Conservation (phyloP, 495 filamentous ascomycete species). For the Saxophila tyrrhenica region DNA sequence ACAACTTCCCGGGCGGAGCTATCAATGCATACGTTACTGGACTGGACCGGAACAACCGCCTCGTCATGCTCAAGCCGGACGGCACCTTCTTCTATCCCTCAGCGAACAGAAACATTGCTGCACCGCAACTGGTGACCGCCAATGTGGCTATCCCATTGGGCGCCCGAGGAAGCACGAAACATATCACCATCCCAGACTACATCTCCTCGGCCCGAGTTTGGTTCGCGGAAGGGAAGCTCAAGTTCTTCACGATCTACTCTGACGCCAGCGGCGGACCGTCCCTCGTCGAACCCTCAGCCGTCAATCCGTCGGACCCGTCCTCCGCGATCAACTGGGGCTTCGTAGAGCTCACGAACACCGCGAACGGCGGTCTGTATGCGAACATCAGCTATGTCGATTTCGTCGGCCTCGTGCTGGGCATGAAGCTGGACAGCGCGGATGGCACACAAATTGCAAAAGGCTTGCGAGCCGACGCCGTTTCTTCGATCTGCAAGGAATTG, state of each 20-base stretch:
- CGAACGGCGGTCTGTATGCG: constrained; percentile 30
- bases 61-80: constrained; percentile 30
- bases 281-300: constrained; percentile 34
- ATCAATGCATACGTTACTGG: constrained; percentile 35
- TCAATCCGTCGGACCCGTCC: constrained; percentile 35
- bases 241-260: constrained; percentile 31
- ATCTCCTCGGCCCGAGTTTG: constrained; percentile 34
- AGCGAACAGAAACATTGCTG: constrained; percentile 12
- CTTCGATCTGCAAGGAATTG: constrained; percentile 31
- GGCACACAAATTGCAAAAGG: constrained; percentile 30
- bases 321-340: constrained; percentile 37
- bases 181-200: constrained; percentile 32
- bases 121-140: constrained; percentile 24
- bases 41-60: constrained; percentile 21
- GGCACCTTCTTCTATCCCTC: constrained; percentile 31
- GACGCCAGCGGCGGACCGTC: constrained; percentile 20
- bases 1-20: constrained; percentile 30
- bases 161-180: constrained; percentile 25
- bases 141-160: constrained; percentile 27
- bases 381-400: constrained; percentile 41
- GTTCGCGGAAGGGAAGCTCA: constrained; percentile 32
- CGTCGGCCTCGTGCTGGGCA: constrained; percentile 34
- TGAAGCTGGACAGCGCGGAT: constrained; percentile 27
- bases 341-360: constrained; percentile 35
- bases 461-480: constrained; percentile 24